Conservation (phyloP, 345 rosid species). For the Sapria himalayana region DNA sequence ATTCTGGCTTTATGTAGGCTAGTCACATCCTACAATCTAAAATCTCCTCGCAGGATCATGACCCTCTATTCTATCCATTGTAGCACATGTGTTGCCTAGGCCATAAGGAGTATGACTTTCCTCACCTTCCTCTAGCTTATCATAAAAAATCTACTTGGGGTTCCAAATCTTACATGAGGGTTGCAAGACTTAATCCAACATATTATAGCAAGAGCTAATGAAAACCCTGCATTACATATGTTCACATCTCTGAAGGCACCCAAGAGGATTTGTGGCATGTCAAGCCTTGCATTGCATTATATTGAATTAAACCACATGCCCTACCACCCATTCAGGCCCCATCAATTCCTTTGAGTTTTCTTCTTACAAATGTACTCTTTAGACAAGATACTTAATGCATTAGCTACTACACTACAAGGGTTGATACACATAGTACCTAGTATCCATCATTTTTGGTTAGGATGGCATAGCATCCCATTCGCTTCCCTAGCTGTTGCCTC, state of each 20-base stretch:
- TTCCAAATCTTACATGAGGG: too few relatives aligned
- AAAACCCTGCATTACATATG: too few relatives aligned
- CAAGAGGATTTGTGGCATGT: too few relatives aligned
- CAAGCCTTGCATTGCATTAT: too few relatives aligned
- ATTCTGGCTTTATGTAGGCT: neutral
- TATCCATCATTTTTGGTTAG: neutral
- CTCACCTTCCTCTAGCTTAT: too few relatives aligned
- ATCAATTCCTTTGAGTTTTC: neutral
- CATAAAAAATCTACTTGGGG: too few relatives aligned
- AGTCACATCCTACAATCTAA: neutral
- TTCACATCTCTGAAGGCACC: too few relatives aligned
- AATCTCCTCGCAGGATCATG: neutral
- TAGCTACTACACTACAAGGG: neutral
- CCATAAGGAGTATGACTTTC: slow-evolving; percentile 7
- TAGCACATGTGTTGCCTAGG: slow-evolving; percentile 1
- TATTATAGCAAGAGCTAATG: too few relatives aligned
- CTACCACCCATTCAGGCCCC: too few relatives aligned
- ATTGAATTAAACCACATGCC: too few relatives aligned
- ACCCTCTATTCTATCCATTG: slow-evolving; percentile 7
- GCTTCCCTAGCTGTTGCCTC: neutral
- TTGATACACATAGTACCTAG: neutral
- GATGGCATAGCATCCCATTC: too few relatives aligned
- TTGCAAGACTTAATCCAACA: too few relatives aligned
- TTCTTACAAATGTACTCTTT: neutral
- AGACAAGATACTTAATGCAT: neutral